phyloP scores from a whole-genome alignment of 768 basidiomycete species.

The Rhodotorula diobovata region DNA sequence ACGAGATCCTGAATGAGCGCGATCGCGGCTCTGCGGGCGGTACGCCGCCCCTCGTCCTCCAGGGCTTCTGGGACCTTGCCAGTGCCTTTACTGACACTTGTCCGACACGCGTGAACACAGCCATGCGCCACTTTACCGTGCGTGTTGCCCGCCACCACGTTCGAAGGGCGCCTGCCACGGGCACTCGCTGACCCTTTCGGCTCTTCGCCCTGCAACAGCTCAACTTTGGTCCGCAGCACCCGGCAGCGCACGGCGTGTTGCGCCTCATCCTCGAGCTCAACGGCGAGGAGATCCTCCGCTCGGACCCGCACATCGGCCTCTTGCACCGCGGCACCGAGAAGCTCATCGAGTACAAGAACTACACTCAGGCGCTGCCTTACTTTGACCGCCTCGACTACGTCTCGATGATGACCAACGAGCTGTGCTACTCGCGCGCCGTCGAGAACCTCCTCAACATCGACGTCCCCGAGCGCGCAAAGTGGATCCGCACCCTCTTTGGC shows the following conservation, averaged over 20 bases:
- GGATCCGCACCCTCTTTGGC: conserved; percentile 95
- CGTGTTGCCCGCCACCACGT: no score
- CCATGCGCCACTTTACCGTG: conserved; percentile 80
- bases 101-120: conserved; percentile 48
- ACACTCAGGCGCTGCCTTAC: conserved; percentile 94
- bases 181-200: no score
- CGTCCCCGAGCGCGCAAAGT: conserved; percentile 93
- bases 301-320: conserved; percentile 71
- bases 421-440: conserved; percentile 93
- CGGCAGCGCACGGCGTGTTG: conserved; percentile 96
- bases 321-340: conserved; percentile 98
- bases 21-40: conserved; percentile 40
- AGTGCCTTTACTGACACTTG: conserved; percentile 53
- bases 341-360: conserved; percentile 97
- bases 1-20: conserved; percentile 70
- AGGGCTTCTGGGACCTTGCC: no score
- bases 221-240: conserved; percentile 69
- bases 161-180: no score
- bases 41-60: not conserved
- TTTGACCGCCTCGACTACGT: conserved; percentile 99
- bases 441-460: conserved; percentile 88
- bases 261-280: conserved; percentile 96
- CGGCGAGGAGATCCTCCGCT: conserved; percentile 74
- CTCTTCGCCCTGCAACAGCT: conserved; percentile 53
- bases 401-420: conserved; percentile 99